Conservation (phyloP, 1,284 basidiomycete species). For the Hortiboletus rubellus region DNA sequence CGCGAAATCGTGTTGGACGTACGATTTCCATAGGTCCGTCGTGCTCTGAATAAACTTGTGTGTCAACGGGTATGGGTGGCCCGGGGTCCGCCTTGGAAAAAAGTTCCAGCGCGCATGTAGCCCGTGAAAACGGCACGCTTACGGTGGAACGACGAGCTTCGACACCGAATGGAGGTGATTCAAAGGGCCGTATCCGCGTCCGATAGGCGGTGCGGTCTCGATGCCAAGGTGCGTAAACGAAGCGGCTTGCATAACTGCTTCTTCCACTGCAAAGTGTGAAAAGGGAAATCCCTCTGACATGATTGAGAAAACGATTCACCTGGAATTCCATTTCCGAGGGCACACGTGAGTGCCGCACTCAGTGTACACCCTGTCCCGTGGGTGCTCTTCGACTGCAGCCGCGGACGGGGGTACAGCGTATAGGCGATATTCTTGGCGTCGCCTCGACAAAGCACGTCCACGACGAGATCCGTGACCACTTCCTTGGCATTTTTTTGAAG, state of each 20-base stretch:
- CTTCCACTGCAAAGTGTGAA: conserved; percentile 44
- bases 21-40: conserved; percentile 64
- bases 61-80: conserved; percentile 70
- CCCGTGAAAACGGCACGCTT: conserved; percentile 23
- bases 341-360: conserved; percentile 78
- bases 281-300: background rate
- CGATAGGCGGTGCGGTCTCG: conserved; percentile 67
- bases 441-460: conserved; percentile 70
- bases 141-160: conserved; percentile 58
- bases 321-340: conserved; percentile 51
- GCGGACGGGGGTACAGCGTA: conserved; percentile 64
- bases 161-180: conserved; percentile 80
- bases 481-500: conserved; percentile 36
- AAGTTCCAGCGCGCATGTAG: background rate
- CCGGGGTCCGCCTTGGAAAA: conserved; percentile 51
- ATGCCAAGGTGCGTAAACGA: conserved; percentile 80
- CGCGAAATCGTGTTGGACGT: conserved; percentile 85
- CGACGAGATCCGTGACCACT: conserved; percentile 48
- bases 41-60: conserved; percentile 65
- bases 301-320: conserved; percentile 34
- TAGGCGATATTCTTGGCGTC: conserved; percentile 25
- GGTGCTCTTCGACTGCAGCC: conserved; percentile 71
- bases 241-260: conserved; percentile 63
- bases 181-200: conserved; percentile 81
- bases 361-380: conserved; percentile 96